Evolutionary conservation across 768 basidiomycete species (phyloP).

Genomic region (Rubroboletus pulcherrimus): DNA sequence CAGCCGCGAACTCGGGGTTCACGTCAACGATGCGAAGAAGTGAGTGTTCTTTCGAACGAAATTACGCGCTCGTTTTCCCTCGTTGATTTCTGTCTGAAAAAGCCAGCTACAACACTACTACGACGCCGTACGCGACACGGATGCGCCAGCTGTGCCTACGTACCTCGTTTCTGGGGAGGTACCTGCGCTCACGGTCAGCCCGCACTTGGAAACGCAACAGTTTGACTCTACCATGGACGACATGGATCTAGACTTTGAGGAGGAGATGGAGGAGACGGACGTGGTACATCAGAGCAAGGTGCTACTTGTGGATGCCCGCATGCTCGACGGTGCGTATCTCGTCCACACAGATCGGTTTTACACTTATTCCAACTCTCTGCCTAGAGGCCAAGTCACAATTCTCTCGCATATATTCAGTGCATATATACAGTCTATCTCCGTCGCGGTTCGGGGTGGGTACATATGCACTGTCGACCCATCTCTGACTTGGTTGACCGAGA

Average conservation of each 20-base stretch:
- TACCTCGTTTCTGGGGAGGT: conserved; percentile 66
- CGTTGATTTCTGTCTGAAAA: not conserved
- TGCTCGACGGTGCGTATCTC: conserved; percentile 53
- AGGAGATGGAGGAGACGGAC: conserved; percentile 39
- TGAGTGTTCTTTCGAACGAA: conserved; percentile 22
- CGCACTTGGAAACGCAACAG: not conserved
- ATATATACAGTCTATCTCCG: conserved; percentile 72
- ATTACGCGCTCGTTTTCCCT: not conserved
- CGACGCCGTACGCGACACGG: conserved; percentile 37
- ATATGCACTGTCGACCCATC: not conserved
- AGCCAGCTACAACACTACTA: conserved; percentile 67
- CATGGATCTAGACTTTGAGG: conserved; percentile 41
- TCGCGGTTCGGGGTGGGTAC: conserved; percentile 46
- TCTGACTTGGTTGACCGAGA: not conserved
- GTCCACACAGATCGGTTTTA: not conserved
- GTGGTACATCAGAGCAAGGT: conserved; percentile 46
- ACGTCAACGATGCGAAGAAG: conserved; percentile 81
- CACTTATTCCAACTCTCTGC: not conserved
- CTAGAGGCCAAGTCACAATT: conserved; percentile 56
- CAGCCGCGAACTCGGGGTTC: conserved; percentile 64
- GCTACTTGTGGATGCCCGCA: conserved; percentile 58
- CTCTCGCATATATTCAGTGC: conserved; percentile 47
- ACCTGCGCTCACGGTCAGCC: conserved; percentile 15
- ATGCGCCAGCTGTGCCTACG: conserved; percentile 46
- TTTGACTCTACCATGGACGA: conserved; percentile 22